These are phyloP conservation scores for Talaromyces islandicus DNA, from an alignment of 2,329 filamentous ascomycete species.

Conservation along the genomic window DNA sequence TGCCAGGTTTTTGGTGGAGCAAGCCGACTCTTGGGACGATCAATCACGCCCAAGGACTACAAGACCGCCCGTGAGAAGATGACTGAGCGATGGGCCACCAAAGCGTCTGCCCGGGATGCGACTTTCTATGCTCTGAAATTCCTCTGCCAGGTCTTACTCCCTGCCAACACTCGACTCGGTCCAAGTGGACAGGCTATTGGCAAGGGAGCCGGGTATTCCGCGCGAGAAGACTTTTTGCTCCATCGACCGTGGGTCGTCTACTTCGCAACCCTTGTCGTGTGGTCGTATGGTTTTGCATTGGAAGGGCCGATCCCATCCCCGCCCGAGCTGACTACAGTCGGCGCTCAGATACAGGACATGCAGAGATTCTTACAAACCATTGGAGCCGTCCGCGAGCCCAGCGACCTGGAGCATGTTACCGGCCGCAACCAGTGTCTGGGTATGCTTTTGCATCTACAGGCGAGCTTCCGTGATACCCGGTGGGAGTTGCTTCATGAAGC, in stretches of 20 bases:
- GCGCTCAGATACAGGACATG: slow-evolving; percentile 72
- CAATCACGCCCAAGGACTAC: slow-evolving; percentile 77
- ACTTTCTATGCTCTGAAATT: slow-evolving; percentile 90
- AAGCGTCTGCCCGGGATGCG: slow-evolving; percentile 80
- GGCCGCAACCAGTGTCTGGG: slow-evolving; percentile 80
- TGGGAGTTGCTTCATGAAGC: slow-evolving; percentile 94
- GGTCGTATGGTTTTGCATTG: slow-evolving; percentile 88
- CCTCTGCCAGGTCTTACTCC: slow-evolving; percentile 73
- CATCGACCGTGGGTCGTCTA: slow-evolving; percentile 95
- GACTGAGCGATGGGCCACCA: slow-evolving; percentile 83
- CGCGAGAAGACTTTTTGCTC: slow-evolving; percentile 79
- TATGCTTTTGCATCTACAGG: slow-evolving; percentile 71
- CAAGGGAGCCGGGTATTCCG: slow-evolving; percentile 57
- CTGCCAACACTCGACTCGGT: slow-evolving; percentile 21
- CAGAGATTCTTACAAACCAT: slow-evolving; percentile 67
- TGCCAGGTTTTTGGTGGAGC: slow-evolving; percentile 93
- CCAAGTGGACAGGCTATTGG: slow-evolving; percentile 23
- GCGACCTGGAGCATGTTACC: slow-evolving; percentile 65
- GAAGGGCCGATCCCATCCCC: slow-evolving; percentile 64
- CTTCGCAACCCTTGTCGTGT: slow-evolving; percentile 85
- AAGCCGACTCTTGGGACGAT: slow-evolving; percentile 74
- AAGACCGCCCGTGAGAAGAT: slow-evolving; percentile 73
- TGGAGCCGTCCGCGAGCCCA: slow-evolving; percentile 65
- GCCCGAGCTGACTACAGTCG: slow-evolving; percentile 51
- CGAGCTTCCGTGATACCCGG: slow-evolving; percentile 73